Percentiles rank a stretch among this genome's conserved stretches.
Conservation (phyloP, 2,329 filamentous ascomycete species). For the Talaromyces atroroseus region DNA sequence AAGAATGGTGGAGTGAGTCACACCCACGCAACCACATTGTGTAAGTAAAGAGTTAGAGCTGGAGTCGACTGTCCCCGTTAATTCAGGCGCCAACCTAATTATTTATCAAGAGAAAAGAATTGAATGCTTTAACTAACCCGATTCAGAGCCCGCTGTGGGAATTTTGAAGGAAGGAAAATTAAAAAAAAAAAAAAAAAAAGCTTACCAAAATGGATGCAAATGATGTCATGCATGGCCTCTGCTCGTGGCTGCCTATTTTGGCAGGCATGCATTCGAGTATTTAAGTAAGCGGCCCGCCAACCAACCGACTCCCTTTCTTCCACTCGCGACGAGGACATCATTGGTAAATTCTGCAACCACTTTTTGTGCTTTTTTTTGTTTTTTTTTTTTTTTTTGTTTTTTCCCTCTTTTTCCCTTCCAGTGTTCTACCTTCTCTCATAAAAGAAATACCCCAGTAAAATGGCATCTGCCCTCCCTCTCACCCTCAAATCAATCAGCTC, state of each 20-base stretch:
- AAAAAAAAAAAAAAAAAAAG: too few species aligned
- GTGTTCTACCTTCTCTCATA: not conserved
- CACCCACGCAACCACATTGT: too few species aligned
- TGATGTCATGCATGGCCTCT: not conserved
- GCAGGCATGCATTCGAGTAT: not conserved
- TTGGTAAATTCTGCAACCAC: too few species aligned
- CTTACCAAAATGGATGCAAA: too few species aligned
- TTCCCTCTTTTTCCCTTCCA: too few species aligned
- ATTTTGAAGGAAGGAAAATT: too few species aligned
- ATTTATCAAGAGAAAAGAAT: not conserved
- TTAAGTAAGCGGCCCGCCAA: not conserved
- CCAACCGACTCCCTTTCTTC: not conserved
- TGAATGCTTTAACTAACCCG: not conserved
- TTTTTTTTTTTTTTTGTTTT: too few species aligned
- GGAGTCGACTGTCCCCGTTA: too few species aligned
- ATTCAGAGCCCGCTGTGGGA: not conserved
- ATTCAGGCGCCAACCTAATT: too few species aligned
- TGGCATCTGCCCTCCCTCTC: conserved; percentile 43
- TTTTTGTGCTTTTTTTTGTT: too few species aligned
- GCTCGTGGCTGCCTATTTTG: not conserved
- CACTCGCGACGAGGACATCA: too few species aligned
- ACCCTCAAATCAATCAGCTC: conserved; percentile 52
- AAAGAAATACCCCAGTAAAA: conserved; percentile 10
- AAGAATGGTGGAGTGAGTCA: not conserved
- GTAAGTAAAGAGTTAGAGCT: too few species aligned